Evolutionary conservation across 1,139 yeast species (phyloP), one percentile per base, ranked within the genome.

Genomic region (Spathaspora sp.): DNA sequence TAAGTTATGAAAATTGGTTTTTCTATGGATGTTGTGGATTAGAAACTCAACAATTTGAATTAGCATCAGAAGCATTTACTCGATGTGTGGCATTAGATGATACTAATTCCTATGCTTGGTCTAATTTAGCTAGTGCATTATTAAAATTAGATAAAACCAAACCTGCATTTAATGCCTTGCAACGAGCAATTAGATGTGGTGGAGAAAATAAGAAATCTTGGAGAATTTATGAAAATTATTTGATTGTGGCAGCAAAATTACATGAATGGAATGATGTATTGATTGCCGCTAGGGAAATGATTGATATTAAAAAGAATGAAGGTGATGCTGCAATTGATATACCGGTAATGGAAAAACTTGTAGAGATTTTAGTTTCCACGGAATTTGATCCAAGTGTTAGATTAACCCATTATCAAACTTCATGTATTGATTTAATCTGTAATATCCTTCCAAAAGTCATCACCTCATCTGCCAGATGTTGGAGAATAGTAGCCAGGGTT

Each of bases 11-110:
- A 27, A 88, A 95, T 41, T 91, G 98, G 97, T 93, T 84, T 63
- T 80, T 90, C 57, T 91, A 91, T 58, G 98, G 99, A 4, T 89
- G 97, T 59, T 76, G 91, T 48, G 97, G 96, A 0, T 71, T 95
- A 43, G 97, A 90, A 59, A 66, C 82, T 10, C 77, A 71, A 9
- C 84, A 86, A 55, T 88, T 76, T 68, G 87, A 84, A 34, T 67
- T 88, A 42, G 96, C 98, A 0, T 84, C 97, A 0, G 96, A 89
- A 60, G 97, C 97, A 0, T 91, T 95, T 62, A 85, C 96, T 1
- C 74, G 98, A 57, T 90, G 97, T 68, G 93, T 90, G 24, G 75
- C 96, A 0, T 65, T 93, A 44, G 97, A 91, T 59, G 96, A 88
- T 36, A 77, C 84, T 0, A 90, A 84, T 58, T 78, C 95, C 0